Evolutionary conservation across 140 eudicot species (phyloP).

Genomic region (Erigeron philadelphicus): DNA sequence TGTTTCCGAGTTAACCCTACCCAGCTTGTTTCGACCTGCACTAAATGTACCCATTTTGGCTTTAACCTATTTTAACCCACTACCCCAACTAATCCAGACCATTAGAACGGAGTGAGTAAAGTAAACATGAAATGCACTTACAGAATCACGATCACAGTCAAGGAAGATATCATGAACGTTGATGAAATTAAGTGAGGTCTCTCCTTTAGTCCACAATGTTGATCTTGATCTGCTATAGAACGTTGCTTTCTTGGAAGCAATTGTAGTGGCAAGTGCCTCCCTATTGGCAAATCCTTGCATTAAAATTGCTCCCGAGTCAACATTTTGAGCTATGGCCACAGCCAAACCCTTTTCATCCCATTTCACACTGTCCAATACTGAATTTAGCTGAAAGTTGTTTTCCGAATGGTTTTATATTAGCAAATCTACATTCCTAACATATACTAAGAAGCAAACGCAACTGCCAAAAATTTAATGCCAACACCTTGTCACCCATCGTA

Average conservation of each 20-base stretch:
- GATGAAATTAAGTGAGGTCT: conserved; percentile 75
- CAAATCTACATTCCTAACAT: not conserved
- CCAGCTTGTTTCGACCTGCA: not conserved
- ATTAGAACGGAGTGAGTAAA: not conserved
- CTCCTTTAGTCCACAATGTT: conserved; percentile 77
- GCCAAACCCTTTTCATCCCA: conserved; percentile 97
- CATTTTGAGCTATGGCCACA: conserved; percentile 93
- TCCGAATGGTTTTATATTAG: conserved; percentile 14
- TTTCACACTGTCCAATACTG: conserved; percentile 64
- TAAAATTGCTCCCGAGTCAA: conserved; percentile 79
- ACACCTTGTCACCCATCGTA: not conserved
- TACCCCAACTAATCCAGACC: not conserved
- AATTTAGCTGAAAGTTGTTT: conserved; percentile 44
- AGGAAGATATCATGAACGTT: conserved; percentile 60
- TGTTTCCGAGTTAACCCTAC: not conserved
- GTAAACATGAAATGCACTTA: conserved; percentile 42
- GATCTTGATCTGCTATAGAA: conserved; percentile 84
- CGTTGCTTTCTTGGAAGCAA: conserved; percentile 76
- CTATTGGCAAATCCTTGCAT: conserved; percentile 79
- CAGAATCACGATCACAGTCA: conserved; percentile 89
- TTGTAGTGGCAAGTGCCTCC: conserved; percentile 63
- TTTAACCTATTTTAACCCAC: not conserved
- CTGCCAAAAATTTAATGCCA: conserved; percentile 3
- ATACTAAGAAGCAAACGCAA: not conserved
- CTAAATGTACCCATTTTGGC: not conserved